Percentiles rank a stretch among this genome's conserved stretches.
Conservation (phyloP, 345 rosid species). For the Eucalyptus decipiens region DNA sequence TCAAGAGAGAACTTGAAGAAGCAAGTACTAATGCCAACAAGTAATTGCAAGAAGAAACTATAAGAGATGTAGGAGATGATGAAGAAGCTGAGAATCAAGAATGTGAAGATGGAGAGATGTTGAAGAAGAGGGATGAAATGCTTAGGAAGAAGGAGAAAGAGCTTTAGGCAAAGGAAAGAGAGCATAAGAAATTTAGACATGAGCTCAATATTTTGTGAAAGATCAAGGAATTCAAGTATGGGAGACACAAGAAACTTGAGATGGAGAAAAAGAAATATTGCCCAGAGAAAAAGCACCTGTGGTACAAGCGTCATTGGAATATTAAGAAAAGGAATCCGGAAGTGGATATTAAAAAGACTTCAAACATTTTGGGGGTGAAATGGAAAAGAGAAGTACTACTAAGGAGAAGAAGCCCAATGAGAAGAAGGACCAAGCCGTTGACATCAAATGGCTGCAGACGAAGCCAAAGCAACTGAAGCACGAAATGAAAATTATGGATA, state of each 20-base stretch:
- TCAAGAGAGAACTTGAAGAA: constrained; percentile 9
- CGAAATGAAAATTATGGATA: constrained; percentile 4
- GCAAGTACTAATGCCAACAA: background rate
- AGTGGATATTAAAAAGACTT: constrained; percentile 77
- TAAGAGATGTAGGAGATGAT: constrained; percentile 60
- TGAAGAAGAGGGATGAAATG: constrained; percentile 68
- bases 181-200: constrained; percentile 50
- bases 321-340: constrained; percentile 65
- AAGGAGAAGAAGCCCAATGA: constrained; percentile 90
- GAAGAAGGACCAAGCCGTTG: constrained; percentile 44
- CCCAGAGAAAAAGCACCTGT: constrained; percentile 27
- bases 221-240: constrained; percentile 60
- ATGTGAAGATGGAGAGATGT: constrained; percentile 55
- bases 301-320: background rate
- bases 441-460: constrained; percentile 2
- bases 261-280: constrained; percentile 53
- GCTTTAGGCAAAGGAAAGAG: constrained; percentile 41
- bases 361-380: constrained; percentile 49
- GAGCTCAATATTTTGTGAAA: constrained; percentile 74
- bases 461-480: constrained; percentile 9
- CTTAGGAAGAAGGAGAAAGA: constrained; percentile 61
- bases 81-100: constrained; percentile 31
- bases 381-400: constrained; percentile 53
- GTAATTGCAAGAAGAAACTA: constrained; percentile 39
- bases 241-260: constrained; percentile 35